Conservation (phyloP, 2,329 filamentous ascomycete species). For the Tetracladium maxilliforme region DNA sequence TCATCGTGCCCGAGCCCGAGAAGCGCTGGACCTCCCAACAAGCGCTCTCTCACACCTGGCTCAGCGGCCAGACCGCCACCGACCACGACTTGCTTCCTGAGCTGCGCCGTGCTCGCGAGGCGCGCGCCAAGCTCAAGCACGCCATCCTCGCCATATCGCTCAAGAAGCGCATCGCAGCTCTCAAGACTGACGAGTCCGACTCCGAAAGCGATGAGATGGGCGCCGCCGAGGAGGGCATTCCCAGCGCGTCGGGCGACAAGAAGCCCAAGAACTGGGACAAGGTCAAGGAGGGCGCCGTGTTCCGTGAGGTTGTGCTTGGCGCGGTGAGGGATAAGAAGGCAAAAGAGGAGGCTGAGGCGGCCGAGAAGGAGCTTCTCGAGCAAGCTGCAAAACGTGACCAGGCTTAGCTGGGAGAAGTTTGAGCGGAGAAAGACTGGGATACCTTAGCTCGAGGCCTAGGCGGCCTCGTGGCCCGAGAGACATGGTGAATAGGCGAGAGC, state of each 20-base stretch:
- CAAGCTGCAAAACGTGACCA: too few species aligned
- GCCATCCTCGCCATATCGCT: constrained; percentile 95
- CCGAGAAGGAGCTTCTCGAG: constrained; percentile 41
- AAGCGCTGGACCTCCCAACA: constrained; percentile 57
- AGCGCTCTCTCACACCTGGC: constrained; percentile 73
- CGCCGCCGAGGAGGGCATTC: constrained; percentile 31
- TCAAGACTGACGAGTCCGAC: constrained; percentile 58
- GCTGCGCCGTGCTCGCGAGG: constrained; percentile 87
- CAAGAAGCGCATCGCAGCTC: constrained; percentile 83
- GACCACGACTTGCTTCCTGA: constrained; percentile 97
- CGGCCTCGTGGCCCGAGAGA: constrained; percentile 3
- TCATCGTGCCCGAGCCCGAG: constrained; percentile 67
- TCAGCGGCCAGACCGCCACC: constrained; percentile 79
- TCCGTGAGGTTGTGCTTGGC: constrained; percentile 84
- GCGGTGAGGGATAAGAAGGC: constrained; percentile 90
- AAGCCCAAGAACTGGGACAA: constrained; percentile 28
- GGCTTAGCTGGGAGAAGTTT: too few species aligned
- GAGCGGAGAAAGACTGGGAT: too few species aligned
- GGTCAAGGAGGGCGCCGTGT: constrained; percentile 56
- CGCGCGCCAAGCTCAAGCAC: constrained; percentile 77
- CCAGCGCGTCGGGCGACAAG: constrained; percentile 10
- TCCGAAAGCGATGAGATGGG: constrained; percentile 39
- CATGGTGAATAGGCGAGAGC: background rate
- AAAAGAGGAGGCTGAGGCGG: constrained; percentile 60
- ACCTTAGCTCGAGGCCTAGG: constrained; percentile 14